Base-by-base conservation (phyloP, 2,329 filamentous ascomycete species). In the Diaporthe ampelina region DNA sequence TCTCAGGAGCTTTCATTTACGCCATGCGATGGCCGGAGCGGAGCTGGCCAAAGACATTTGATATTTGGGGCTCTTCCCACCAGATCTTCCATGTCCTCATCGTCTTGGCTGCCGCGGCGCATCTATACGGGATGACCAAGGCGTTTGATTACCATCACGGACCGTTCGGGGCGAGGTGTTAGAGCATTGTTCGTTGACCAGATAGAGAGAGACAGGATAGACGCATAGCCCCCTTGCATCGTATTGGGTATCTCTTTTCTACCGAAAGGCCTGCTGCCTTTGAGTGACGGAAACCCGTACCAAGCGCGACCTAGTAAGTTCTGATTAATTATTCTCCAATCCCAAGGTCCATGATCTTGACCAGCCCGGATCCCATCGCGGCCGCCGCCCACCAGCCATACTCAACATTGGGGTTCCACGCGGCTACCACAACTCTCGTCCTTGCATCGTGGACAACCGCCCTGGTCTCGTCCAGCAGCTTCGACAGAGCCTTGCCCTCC, bases 71-170 rank as follows among this genome's bases (percentile, higher is more conserved):
- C 50, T 95, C 92, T 81, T 98, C 95, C 26, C 97, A 99, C 83
- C 97, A 99, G 85, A 93, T 99, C 77, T 99, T 99, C 83, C 97
- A 99, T 85, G 86, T 97, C 52, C 89, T 97, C 77, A 95, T 99
- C 37, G 87, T 98, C 21, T 83, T 95, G 75, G 97, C 97, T 0
- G 96, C 95, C 0, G 89, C 90, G 1, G 90, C 93, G 32, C 97
- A 99, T 86, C 86, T 98, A 75, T 92, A 91, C 70, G 95, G 94
- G 65, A 88, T 98, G 84, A 81, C 94, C 40, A 93, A 91, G 83
- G 95, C 95, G 5, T 98, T 98, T 84, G 94, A 98, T 83, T 93
- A 94, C 81, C 92, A 94, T 80, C 95, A 98, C 83, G 89, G 87
- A 73, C 83, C 87, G 50, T 84, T 88, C 81, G 89, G 88, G 19